phyloP scores from a whole-genome alignment of 1,284 basidiomycete species.

The Chondrostereum purpureum region DNA sequence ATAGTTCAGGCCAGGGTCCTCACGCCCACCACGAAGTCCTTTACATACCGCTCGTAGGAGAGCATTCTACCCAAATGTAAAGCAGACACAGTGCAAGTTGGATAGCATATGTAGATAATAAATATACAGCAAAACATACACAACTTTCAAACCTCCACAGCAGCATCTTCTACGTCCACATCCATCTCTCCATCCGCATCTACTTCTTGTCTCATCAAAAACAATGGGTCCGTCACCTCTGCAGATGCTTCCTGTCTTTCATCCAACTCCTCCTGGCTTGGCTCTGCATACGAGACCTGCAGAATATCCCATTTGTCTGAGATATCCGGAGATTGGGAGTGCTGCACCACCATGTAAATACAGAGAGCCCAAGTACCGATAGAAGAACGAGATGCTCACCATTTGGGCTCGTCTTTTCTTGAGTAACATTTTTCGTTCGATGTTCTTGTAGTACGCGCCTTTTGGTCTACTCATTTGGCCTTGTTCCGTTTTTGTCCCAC shows the following conservation, averaged over 20 bases:
- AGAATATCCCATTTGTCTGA: constrained; percentile 76
- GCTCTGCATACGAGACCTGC: constrained; percentile 39
- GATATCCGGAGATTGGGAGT: constrained; percentile 53
- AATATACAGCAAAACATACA: too few species aligned
- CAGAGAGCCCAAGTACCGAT: constrained; percentile 4
- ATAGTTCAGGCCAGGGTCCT: too few species aligned
- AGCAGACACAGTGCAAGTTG: too few species aligned
- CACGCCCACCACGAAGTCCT: too few species aligned
- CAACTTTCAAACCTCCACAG: too few species aligned
- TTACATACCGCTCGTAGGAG: too few species aligned
- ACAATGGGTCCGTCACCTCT: constrained; percentile 41
- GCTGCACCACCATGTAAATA: constrained; percentile 6
- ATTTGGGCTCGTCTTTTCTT: constrained; percentile 82
- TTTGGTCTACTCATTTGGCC: constrained; percentile 33
- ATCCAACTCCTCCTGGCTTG: constrained; percentile 39
- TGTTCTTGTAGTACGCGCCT: constrained; percentile 84
- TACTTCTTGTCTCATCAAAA: constrained; percentile 32
- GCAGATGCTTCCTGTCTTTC: constrained; percentile 39
- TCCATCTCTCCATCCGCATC: constrained; percentile 41
- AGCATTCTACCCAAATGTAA: too few species aligned
- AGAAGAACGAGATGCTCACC: constrained; percentile 36
- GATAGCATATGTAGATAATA: too few species aligned
- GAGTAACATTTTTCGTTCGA: constrained; percentile 78
- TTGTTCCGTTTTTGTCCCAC: constrained; percentile 41
- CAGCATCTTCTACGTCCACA: constrained; percentile 25